Evolutionary conservation across 805 yeast genomes (phyloP).

Genomic region (Kazachstania viticola): DNA sequence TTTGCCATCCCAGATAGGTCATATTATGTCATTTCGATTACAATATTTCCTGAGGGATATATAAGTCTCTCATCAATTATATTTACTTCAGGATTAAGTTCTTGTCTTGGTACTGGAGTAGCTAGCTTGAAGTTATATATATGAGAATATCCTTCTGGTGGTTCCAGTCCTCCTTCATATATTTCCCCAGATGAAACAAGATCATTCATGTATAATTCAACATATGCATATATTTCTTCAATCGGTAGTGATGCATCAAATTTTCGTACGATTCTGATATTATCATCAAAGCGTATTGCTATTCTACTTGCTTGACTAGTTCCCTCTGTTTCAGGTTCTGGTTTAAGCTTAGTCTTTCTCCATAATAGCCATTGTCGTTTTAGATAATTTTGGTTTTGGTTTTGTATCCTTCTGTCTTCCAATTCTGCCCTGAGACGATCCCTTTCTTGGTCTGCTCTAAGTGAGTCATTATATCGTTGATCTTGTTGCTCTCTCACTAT

Average conservation of each 20-base stretch:
- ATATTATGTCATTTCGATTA: conserved; percentile 31
- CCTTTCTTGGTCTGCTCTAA: conserved; percentile 53
- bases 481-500: conserved; percentile 63
- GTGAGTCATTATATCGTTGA: conserved; percentile 58
- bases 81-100: conserved; percentile 25
- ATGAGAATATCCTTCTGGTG: conserved; percentile 34
- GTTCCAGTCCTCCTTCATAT: conserved; percentile 13
- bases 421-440: conserved; percentile 22
- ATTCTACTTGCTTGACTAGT: conserved; percentile 40
- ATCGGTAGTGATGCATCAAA: conserved; percentile 37
- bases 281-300: conserved; percentile 56
- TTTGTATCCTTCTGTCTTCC: conserved; percentile 25
- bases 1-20: not conserved
- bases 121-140: conserved; percentile 38
- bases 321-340: conserved; percentile 20
- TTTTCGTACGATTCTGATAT: conserved; percentile 44
- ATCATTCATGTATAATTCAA: conserved; percentile 37
- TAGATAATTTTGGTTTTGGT: conserved; percentile 11
- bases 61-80: conserved; percentile 36
- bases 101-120: conserved; percentile 47
- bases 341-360: conserved; percentile 29
- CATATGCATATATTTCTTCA: conserved; percentile 60
- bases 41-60: conserved; percentile 54
- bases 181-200: conserved; percentile 12
- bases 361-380: conserved; percentile 37